A percentile compares a stretch with the other conserved stretches of the same genome.
Conservation (phyloP, 2,329 filamentous ascomycete species). For the Cercospora zeae-maydis region DNA sequence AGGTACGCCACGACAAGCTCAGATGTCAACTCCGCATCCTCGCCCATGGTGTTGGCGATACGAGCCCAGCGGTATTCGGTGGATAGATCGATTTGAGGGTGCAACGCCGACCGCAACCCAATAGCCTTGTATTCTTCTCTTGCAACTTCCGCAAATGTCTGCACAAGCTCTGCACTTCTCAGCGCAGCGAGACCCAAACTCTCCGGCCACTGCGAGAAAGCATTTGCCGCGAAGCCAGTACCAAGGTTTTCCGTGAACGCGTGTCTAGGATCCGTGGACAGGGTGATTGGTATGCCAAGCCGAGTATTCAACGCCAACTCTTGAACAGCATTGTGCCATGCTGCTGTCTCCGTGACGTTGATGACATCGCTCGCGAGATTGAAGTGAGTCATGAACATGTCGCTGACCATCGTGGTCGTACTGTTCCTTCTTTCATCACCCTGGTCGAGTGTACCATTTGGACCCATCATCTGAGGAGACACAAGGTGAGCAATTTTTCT, state of each 20-base stretch:
- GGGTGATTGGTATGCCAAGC: constrained; percentile 49
- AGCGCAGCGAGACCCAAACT: constrained; percentile 51
- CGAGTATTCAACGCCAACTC: constrained; percentile 44
- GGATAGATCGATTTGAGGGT: constrained; percentile 51
- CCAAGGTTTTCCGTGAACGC: constrained; percentile 45
- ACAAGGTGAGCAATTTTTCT: not conserved
- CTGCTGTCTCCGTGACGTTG: constrained; percentile 36
- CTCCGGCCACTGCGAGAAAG: constrained; percentile 53
- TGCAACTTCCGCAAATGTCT: constrained; percentile 49
- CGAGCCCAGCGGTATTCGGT: constrained; percentile 54
- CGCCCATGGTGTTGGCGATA: constrained; percentile 47
- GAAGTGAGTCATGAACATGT: constrained; percentile 46
- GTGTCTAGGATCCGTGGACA: constrained; percentile 50
- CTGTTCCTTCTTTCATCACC: constrained; percentile 27
- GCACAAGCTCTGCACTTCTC: constrained; percentile 43
- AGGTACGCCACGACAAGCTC: constrained; percentile 42
- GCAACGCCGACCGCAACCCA: constrained; percentile 47
- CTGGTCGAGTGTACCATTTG: constrained; percentile 35
- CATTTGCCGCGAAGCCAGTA: constrained; percentile 43
- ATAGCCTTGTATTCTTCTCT: constrained; percentile 47
- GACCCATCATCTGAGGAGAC: constrained; percentile 16
- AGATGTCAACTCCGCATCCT: constrained; percentile 43
- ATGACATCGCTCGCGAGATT: constrained; percentile 46
- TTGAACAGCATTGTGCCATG: constrained; percentile 46
- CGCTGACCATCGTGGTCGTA: constrained; percentile 35